These are phyloP conservation scores for Podospora pseudopauciseta DNA, from an alignment of 495 filamentous ascomycete species.

Conservation along the genomic window DNA sequence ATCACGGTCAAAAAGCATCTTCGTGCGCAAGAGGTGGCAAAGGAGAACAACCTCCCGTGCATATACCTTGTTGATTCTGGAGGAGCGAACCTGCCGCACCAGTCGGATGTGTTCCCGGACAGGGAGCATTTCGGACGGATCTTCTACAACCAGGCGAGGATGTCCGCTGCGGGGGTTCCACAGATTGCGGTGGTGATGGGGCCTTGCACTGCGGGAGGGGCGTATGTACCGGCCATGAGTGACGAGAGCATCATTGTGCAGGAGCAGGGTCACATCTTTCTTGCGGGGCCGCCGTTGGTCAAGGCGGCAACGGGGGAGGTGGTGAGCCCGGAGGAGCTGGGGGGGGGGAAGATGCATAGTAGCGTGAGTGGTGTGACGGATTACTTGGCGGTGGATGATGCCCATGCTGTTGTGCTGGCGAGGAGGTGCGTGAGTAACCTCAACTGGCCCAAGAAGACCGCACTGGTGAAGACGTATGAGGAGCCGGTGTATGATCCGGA, in stretches of 20 bases:
- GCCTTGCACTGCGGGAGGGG: constrained; percentile 92
- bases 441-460: constrained; percentile 61
- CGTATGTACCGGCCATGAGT: constrained; percentile 95
- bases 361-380: constrained; percentile 93
- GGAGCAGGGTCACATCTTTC: constrained; percentile 92
- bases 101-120: constrained; percentile 96
- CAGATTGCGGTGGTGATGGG: constrained; percentile 97
- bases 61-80: constrained; percentile 97
- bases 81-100: constrained; percentile 92
- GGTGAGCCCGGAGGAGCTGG: constrained; percentile 88
- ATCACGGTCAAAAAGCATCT: constrained; percentile 98
- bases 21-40: constrained; percentile 84
- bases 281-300: constrained; percentile 91
- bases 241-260: constrained; percentile 96
- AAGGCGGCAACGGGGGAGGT: constrained; percentile 96
- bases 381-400: constrained; percentile 91
- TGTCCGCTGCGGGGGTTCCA: constrained; percentile 78
- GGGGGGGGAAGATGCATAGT: constrained; percentile 88
- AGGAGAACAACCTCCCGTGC: constrained; percentile 79
- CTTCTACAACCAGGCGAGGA: constrained; percentile 98
- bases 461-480: constrained; percentile 28
- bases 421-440: constrained; percentile 81
- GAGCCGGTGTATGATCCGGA: constrained; percentile 79
- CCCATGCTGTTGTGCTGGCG: constrained; percentile 85
- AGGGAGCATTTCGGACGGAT: constrained; percentile 94